Evolutionary conservation across 805 yeast species (phyloP), one percentile per base, ranked within the genome.

Genomic region (Ogataea glucozyma): DNA sequence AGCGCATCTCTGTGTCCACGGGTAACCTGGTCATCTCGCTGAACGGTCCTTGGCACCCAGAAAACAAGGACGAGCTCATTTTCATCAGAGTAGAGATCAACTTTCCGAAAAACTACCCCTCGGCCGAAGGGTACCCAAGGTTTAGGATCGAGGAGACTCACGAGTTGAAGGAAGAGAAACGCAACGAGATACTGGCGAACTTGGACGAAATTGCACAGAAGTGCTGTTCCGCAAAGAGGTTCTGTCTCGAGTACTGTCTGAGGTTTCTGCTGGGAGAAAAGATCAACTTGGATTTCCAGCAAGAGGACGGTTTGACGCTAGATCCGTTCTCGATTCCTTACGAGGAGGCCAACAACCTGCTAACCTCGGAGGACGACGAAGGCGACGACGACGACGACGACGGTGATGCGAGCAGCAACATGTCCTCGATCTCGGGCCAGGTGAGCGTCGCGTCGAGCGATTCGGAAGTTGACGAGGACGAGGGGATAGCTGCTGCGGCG

Each of bases 1-100:
- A 91, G 57, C 81, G 81, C 52, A 89, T 93, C 5, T 82, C 93
- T 2, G 95, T 91, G 0, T 79, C 95, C 0, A 84, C 95, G 0
- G 97, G 98, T 30, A 80, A 74, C 22, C 67, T 90, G 43, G 79
- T 81, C 3, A 62, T 93, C 10, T 81, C 95, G n/a, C 63, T 93
- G 40, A 76, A 81, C 49, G 97, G 97, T 0, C 87, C 88, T 1
- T 82, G 89, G 87, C 72, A 78, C 0, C 56, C 62, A 8, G 53
- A 56, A 1, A 39, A 72, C 62, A 78, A 73, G 16, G 71, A 64
- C 24, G 69, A 65, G 16, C 61, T 81, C 23, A 68, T 87, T 1
- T 88, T 88, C 56, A 65, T 93, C 29, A 66, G 97, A 45, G 69
- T 88, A 7, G 79, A 75, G 31, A 72, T 88, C n/a, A 67, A 70